Conservation (phyloP, 2,329 filamentous ascomycete genomes). For the Sporothrix brunneoviolacea region DNA sequence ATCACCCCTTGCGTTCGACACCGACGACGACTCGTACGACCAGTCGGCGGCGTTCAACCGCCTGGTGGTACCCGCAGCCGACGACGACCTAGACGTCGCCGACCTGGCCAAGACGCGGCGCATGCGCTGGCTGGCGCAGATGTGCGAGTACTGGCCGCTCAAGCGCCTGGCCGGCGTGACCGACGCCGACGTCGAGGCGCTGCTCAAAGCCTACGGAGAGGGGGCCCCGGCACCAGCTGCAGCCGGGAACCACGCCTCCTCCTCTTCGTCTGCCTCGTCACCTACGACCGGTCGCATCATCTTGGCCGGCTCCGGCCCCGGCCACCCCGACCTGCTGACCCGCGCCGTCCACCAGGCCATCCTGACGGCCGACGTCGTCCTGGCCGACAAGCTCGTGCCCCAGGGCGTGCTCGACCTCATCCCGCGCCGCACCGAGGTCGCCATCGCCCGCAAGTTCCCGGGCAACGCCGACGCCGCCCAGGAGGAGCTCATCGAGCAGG, state of each 20-base stretch:
- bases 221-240: constrained; percentile 26
- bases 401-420: constrained; percentile 81
- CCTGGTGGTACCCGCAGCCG: constrained; percentile 63
- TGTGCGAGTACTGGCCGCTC: constrained; percentile 98
- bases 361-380: constrained; percentile 65
- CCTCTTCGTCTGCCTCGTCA: constrained; percentile 17
- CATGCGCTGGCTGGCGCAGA: constrained; percentile 88
- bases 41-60: constrained; percentile 81
- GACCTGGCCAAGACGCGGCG: constrained; percentile 62
- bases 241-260: not conserved
- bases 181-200: constrained; percentile 68
- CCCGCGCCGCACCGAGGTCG: constrained; percentile 78
- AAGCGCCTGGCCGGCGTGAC: constrained; percentile 71
- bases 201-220: constrained; percentile 63
- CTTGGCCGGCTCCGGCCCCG: constrained; percentile 85
- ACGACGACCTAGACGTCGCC: constrained; percentile 51
- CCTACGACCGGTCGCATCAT: constrained; percentile 60
- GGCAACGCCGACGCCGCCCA: constrained; percentile 94
- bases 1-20: not conserved
- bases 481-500: constrained; percentile 76
- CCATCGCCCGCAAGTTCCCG: constrained; percentile 94
- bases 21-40: constrained; percentile 53
- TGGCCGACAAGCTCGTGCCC: constrained; percentile 82
- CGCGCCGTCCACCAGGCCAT: constrained; percentile 73
- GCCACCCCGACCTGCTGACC: constrained; percentile 86